A percentile compares a stretch with the other conserved stretches of the same genome.
These are phyloP conservation scores for Jasminum sambac DNA, from an alignment of 257 asterid genomes.

Conservation along the genomic window DNA sequence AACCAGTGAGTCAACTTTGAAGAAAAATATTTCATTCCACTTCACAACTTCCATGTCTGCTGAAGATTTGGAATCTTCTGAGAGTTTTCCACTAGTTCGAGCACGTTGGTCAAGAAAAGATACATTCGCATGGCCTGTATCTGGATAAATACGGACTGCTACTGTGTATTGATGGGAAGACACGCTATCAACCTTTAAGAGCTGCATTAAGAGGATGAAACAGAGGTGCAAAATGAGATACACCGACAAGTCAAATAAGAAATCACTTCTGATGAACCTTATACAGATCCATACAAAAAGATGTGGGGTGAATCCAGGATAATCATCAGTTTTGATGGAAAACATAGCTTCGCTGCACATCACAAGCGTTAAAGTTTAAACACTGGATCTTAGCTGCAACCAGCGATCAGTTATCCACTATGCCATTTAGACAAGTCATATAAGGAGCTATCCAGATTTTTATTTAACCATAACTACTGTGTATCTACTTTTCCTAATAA, in stretches of 20 bases:
- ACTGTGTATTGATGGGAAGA: conserved; percentile 69
- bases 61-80: conserved; percentile 50
- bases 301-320: not conserved
- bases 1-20: conserved; percentile 78
- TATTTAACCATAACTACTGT: not conserved
- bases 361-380: not conserved
- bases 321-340: not conserved
- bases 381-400: not conserved
- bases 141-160: conserved; percentile 56
- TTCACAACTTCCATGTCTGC: conserved; percentile 58
- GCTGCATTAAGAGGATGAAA: conserved; percentile 49
- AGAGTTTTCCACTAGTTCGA: conserved; percentile 67
- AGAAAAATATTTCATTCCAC: conserved; percentile 96
- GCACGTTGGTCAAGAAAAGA: conserved; percentile 59
- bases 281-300: not conserved
- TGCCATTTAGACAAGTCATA: not conserved
- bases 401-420: not conserved
- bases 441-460: not conserved
- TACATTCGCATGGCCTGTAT: conserved; percentile 42
- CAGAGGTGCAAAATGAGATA: conserved; percentile 27
- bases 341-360: not conserved
- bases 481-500: not conserved
- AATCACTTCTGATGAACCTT: not conserved
- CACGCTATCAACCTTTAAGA: conserved; percentile 61
- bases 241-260: conserved; percentile 18